These are phyloP conservation scores for Scheffersomyces lignosus DNA, from an alignment of 805 yeast genomes.

Conservation along the genomic window DNA sequence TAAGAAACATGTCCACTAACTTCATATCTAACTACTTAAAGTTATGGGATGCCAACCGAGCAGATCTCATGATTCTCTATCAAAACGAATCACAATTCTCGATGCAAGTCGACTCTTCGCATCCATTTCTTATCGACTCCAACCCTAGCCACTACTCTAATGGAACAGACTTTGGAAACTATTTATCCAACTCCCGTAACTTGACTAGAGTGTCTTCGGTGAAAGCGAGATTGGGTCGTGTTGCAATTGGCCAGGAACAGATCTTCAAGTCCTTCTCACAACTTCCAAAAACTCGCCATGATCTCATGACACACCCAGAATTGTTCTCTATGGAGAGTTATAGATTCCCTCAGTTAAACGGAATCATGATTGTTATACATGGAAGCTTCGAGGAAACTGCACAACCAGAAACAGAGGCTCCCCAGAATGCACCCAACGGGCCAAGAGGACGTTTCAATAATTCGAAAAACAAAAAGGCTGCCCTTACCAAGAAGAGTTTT, in stretches of 20 bases:
- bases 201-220: constrained; percentile 59
- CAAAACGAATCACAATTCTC: constrained; percentile 86
- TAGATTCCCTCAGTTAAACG: constrained; percentile 69
- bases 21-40: constrained; percentile 75
- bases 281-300: constrained; percentile 80
- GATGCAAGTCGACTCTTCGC: constrained; percentile 67
- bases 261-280: constrained; percentile 62
- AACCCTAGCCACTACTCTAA: constrained; percentile 6
- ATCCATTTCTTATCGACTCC: constrained; percentile 47
- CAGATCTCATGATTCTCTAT: constrained; percentile 69
- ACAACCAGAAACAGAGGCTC: constrained; percentile 45
- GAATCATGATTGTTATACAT: constrained; percentile 76
- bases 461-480: constrained; percentile 23
- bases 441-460: constrained; percentile 13
- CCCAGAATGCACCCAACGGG: constrained; percentile 8
- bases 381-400: constrained; percentile 78
- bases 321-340: constrained; percentile 77
- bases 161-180: constrained; percentile 54
- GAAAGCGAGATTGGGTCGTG: constrained; percentile 55
- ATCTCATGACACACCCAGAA: constrained; percentile 59
- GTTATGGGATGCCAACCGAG: constrained; percentile 79
- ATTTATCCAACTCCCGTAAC: constrained; percentile 75
- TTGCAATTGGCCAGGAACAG: constrained; percentile 67
- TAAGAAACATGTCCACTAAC: constrained; percentile 70
- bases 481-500: constrained; percentile 67